These are phyloP conservation scores for Sporothrix pseudoabietina DNA, from an alignment of 2,329 filamentous ascomycete genomes.

Conservation along the genomic window DNA sequence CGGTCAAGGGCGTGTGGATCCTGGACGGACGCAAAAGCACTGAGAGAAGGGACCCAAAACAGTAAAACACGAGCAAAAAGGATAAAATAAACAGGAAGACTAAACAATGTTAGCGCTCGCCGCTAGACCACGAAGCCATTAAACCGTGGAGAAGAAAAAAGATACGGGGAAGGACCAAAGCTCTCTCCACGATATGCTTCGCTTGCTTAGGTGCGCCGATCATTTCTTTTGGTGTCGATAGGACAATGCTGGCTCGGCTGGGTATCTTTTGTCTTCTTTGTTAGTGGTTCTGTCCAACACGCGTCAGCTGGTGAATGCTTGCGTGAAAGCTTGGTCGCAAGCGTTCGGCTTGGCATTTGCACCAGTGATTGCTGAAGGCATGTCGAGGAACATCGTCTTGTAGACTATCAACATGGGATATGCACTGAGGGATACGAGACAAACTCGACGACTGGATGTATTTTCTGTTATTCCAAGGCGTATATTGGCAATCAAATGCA, in stretches of 20 bases:
- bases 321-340: not conserved
- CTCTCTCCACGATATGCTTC: not conserved
- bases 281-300: not conserved
- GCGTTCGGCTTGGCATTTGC: not conserved
- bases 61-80: not conserved
- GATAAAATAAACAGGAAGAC: not conserved
- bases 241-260: not conserved
- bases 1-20: constrained; percentile 2
- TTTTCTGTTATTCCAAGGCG: not conserved
- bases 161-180: not conserved
- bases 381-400: not conserved
- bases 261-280: not conserved
- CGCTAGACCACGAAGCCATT: not conserved
- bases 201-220: not conserved
- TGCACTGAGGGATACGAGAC: not conserved
- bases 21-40: not conserved
- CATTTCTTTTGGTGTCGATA: not conserved
- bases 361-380: not conserved
- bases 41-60: not conserved
- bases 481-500: not conserved
- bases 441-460: not conserved
- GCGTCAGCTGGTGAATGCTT: not conserved
- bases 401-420: not conserved
- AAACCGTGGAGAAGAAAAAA: constrained; percentile 2
- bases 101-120: not conserved